Percentiles rank a stretch among this genome's conserved stretches.
Conservation (phyloP, 2,329 filamentous ascomycete species). For the Cladophialophora carrionii region DNA sequence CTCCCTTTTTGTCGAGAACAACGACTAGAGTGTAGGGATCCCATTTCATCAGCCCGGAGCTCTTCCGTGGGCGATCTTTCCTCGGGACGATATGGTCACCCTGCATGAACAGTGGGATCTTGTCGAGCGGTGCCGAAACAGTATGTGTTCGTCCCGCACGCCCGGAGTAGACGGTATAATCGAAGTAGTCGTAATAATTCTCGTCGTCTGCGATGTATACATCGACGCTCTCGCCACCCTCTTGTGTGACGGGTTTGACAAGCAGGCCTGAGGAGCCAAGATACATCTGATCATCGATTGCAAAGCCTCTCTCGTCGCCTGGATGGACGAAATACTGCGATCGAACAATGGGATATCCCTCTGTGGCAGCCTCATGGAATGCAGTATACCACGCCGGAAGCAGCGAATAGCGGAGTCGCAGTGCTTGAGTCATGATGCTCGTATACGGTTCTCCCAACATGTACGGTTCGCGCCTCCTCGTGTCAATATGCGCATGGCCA, state of each 20-base stretch:
- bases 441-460: conserved; percentile 82
- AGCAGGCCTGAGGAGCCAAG: conserved; percentile 84
- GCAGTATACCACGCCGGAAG: conserved; percentile 96
- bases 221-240: conserved; percentile 71
- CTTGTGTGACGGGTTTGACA: conserved; percentile 84
- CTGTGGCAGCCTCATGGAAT: conserved; percentile 83
- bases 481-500: conserved; percentile 94
- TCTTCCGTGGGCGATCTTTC: conserved; percentile 83
- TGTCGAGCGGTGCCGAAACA: conserved; percentile 77
- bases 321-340: conserved; percentile 95
- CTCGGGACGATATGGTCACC: conserved; percentile 90
- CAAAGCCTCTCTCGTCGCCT: conserved; percentile 80
- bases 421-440: conserved; percentile 80
- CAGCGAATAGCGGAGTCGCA: conserved; percentile 85
- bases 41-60: conserved; percentile 84
- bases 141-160: conserved; percentile 68
- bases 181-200: conserved; percentile 94
- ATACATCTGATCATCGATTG: conserved; percentile 90
- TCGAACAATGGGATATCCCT: conserved; percentile 83
- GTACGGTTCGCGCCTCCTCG: conserved; percentile 91
- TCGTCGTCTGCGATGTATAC: conserved; percentile 89
- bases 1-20: conserved; percentile 66
- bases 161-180: conserved; percentile 74
- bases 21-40: conserved; percentile 94
- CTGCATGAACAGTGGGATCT: conserved; percentile 86